Conservation (phyloP, 2,329 filamentous ascomycete genomes). For the Alternaria rosae region DNA sequence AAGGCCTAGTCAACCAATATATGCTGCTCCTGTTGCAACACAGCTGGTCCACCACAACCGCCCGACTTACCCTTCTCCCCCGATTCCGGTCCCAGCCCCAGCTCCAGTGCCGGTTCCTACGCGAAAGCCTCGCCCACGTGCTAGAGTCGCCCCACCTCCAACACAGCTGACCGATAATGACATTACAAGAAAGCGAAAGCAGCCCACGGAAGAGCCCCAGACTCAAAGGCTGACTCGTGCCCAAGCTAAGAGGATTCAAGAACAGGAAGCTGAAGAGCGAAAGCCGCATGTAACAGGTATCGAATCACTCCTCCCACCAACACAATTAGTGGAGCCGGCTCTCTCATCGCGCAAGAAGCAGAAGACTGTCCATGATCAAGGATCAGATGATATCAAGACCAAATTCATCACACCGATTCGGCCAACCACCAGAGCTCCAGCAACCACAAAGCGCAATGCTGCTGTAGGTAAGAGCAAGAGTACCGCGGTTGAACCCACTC, state of each 20-base stretch:
- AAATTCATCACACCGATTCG: neutral
- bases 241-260: constrained; percentile 14
- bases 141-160: neutral
- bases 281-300: neutral
- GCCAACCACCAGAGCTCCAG: neutral
- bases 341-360: constrained; percentile 8
- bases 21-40: neutral
- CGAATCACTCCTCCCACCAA: neutral
- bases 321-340: constrained; percentile 36
- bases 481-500: neutral
- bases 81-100: neutral
- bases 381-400: neutral
- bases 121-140: neutral
- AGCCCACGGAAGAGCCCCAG: neutral
- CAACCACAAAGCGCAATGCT: neutral
- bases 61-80: neutral
- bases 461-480: neutral
- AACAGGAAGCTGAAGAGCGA: neutral
- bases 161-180: constrained; percentile 10
- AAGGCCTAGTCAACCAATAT: too few relatives aligned
- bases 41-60: constrained; percentile 4
- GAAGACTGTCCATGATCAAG: neutral
- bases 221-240: constrained; percentile 16
- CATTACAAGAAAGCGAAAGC: constrained; percentile 12
- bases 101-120: neutral